Evolutionary conservation across 257 asterid genomes (phyloP).

Genomic region (Penstemon newberryi): DNA sequence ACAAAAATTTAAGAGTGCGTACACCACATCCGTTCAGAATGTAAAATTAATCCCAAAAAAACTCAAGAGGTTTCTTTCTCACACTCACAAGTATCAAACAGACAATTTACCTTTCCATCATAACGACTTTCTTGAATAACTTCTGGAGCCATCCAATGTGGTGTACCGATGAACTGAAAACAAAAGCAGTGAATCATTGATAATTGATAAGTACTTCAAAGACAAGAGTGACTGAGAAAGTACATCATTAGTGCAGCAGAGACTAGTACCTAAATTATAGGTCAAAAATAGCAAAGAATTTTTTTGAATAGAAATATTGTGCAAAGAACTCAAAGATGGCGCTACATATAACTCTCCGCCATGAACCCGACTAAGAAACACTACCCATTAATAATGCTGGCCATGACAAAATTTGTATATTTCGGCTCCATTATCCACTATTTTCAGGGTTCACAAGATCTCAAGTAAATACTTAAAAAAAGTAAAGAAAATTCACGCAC

Average conservation of each 20-base stretch:
- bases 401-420: conserved; percentile 11
- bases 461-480: background rate
- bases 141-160: conserved; percentile 99
- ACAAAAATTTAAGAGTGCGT: conserved; percentile 4
- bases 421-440: conserved; percentile 2
- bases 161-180: conserved; percentile 92
- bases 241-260: conserved; percentile 9
- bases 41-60: conserved; percentile 9
- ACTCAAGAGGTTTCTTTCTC: conserved; percentile 5
- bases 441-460: conserved; percentile 13
- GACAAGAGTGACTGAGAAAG: conserved; percentile 2
- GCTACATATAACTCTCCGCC: conserved; percentile 7
- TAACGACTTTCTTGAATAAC: conserved; percentile 99
- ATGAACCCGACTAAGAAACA: conserved; percentile 4
- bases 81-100: conserved; percentile 23
- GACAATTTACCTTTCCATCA: conserved; percentile 79
- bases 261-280: background rate
- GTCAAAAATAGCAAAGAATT: conserved; percentile 6
- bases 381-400: background rate
- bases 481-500: background rate
- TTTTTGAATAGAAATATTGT: background rate
- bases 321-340: conserved; percentile 18
- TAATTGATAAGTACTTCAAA: conserved; percentile 22
- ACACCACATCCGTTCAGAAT: conserved; percentile 15
- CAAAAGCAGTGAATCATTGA: background rate